Conservation (phyloP, 1,139 yeast species). For the Magnusiomyces tetraspermus region DNA sequence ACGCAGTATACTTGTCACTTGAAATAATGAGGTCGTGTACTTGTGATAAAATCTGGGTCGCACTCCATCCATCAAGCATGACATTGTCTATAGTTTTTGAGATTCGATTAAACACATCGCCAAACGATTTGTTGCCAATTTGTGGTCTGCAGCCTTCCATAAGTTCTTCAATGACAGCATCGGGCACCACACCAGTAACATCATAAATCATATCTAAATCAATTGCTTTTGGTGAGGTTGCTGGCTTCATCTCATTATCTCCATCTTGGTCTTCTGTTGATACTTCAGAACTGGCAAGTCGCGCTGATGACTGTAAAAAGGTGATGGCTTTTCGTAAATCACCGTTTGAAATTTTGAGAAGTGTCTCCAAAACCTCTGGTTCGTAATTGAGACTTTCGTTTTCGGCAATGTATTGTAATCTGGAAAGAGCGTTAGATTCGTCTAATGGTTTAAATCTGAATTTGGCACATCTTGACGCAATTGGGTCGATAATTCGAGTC, state of each 20-base stretch:
- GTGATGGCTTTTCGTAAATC: constrained; percentile 93
- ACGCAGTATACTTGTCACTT: constrained; percentile 45
- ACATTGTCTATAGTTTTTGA: constrained; percentile 44
- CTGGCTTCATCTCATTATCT: constrained; percentile 22
- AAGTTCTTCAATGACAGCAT: constrained; percentile 40
- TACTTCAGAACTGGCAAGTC: constrained; percentile 35
- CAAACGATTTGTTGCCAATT: constrained; percentile 6
- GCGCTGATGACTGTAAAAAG: constrained; percentile 76
- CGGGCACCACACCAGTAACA: constrained; percentile 78
- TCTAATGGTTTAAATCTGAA: constrained; percentile 80
- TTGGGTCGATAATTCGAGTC: constrained; percentile 90
- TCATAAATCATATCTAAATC: constrained; percentile 48
- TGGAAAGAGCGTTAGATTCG: constrained; percentile 53
- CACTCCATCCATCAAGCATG: constrained; percentile 78
- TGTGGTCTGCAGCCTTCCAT: constrained; percentile 31
- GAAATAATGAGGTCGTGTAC: constrained; percentile 64
- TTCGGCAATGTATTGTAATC: constrained; percentile 55
- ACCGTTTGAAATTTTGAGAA: constrained; percentile 65
- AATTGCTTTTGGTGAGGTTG: constrained; percentile 26
- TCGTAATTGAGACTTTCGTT: constrained; percentile 40
- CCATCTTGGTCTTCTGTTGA: constrained; percentile 25
- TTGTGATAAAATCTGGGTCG: constrained; percentile 67
- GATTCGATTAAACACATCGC: constrained; percentile 27
- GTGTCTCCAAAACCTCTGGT: constrained; percentile 47
- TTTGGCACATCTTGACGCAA: constrained; percentile 92